Evolutionary conservation across 2,329 filamentous ascomycete species (phyloP), one percentile per base, ranked within the genome.

Genomic region (Colletotrichum abscissum): DNA sequence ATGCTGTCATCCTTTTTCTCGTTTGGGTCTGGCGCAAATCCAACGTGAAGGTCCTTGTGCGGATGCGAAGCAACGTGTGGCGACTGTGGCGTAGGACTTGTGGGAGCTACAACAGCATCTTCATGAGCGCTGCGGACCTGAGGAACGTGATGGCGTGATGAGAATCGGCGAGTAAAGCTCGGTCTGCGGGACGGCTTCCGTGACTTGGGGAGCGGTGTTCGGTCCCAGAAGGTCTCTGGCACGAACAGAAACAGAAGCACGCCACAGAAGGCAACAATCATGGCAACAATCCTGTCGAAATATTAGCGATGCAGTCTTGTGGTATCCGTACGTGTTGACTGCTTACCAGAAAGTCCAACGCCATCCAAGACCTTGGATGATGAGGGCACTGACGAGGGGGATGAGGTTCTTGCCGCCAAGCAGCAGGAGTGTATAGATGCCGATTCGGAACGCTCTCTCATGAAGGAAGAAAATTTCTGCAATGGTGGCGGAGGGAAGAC

Each of bases 391-490:
- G 28, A 97, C 92, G 28, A 98, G 85, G 0, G 96, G 96, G 5
- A 98, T 88, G 75, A 98, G 81, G 77, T 98, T 98, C 86, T 98
- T 98, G 63, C 95, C 95, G 16, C 95, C 94, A 0, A 98, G 88
- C 14, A 98, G 87, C 6, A 98, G 86, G 24, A 98, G 84, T 0
- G 95, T 98, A 80, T 98, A 98, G 28, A 98, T 95, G 11, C 97
- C 97, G 57, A 98, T 91, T 5, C 96, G 92, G 80, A 95, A 98
- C 0, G 96, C 96, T 74, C 96, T 89, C 83, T 98, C 96, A 78
- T 98, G 96, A 24, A 98, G 86, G 79, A 98, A 98, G 85, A 95
- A 98, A 73, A 98, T 98, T 82, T 98, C 96, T 4, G 95, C 95
- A 78, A 98, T 96, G 0, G 95, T 98, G 19, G 96, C 95, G 5